A percentile compares a stretch with the other conserved stretches of the same genome.
phyloP scores from a whole-genome alignment of 2,329 filamentous ascomycete species.

The Periconia digitata region DNA sequence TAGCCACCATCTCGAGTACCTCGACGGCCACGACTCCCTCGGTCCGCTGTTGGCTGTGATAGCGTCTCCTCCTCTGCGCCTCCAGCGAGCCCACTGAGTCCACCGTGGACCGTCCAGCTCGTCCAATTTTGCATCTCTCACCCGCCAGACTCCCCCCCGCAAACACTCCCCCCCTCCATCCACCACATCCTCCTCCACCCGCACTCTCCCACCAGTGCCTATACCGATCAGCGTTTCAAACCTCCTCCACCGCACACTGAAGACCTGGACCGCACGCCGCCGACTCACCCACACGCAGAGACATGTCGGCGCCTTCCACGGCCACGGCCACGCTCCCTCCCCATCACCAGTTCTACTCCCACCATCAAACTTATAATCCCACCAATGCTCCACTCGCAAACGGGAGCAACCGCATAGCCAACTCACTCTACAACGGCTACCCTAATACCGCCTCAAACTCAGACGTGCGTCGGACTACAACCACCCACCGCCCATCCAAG shows the following conservation, averaged over 20 bases:
- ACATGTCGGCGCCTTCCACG: constrained; percentile 49
- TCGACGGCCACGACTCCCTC: constrained; percentile 25
- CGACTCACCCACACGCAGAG: constrained; percentile 16
- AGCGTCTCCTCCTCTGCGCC: constrained; percentile 19
- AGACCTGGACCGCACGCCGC: constrained; percentile 14
- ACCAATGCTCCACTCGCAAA: constrained; percentile 40
- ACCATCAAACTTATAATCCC: constrained; percentile 42
- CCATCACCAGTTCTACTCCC: constrained; percentile 45
- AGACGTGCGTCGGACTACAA: constrained; percentile 41
- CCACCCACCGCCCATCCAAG: constrained; percentile 33
- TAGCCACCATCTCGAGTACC: constrained; percentile 24
- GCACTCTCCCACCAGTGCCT: constrained; percentile 1
- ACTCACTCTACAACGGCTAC: constrained; percentile 44
- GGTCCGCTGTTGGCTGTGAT: constrained; percentile 26
- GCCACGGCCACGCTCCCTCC: constrained; percentile 46
- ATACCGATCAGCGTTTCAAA: constrained; percentile 23
- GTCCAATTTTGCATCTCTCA: constrained; percentile 12
- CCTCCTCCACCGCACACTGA: constrained; percentile 17
- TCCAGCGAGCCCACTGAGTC: constrained; percentile 18
- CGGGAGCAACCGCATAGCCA: constrained; percentile 35
- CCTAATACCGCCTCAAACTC: constrained; percentile 33
- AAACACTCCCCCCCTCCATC: constrained; percentile 12
- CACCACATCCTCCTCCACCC: constrained; percentile 17
- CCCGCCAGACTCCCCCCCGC: constrained; percentile 14
- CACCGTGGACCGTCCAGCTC: constrained; percentile 10